Evolutionary conservation across 192 early-diverging fungal genomes (phyloP).

Genomic region (Backusella tarrabulga): DNA sequence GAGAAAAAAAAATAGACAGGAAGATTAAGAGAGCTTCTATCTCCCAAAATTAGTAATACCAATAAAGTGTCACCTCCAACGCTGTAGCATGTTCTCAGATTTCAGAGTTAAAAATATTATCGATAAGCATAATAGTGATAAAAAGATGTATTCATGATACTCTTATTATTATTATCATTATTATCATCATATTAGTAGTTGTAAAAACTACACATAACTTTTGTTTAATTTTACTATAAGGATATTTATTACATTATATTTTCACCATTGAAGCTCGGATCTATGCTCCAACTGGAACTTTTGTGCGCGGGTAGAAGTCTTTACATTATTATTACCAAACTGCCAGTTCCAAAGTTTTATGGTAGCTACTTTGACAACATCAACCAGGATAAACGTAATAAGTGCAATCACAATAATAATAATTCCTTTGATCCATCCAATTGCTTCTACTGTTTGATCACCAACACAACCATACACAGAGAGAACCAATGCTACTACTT

Average conservation of each 20-base stretch:
- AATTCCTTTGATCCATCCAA: slow-evolving; percentile 49
- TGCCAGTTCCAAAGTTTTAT: slow-evolving; percentile 2
- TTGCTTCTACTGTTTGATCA: slow-evolving; percentile 26
- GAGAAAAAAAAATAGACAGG: too few relatives aligned
- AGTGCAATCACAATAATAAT: slow-evolving; percentile 54
- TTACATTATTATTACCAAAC: not conserved
- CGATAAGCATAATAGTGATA: too few relatives aligned
- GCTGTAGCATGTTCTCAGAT: too few relatives aligned
- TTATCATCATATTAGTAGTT: too few relatives aligned
- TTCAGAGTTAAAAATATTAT: too few relatives aligned
- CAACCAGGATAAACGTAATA: slow-evolving; percentile 56
- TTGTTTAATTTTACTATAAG: not conserved
- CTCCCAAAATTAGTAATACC: too few relatives aligned
- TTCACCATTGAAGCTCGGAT: not conserved
- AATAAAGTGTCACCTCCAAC: too few relatives aligned
- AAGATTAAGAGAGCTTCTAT: too few relatives aligned
- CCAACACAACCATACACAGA: slow-evolving; percentile 49
- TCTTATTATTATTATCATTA: too few relatives aligned
- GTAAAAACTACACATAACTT: not conserved
- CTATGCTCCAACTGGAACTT: slow-evolving; percentile 1
- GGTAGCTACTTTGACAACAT: slow-evolving; percentile 60
- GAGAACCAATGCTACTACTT: slow-evolving; percentile 64
- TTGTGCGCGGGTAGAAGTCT: not conserved
- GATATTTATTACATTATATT: not conserved
- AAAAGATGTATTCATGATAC: too few relatives aligned